phyloP scores from a whole-genome alignment of 176 grass and related monocot species.

The Phoenix dactylifera region DNA sequence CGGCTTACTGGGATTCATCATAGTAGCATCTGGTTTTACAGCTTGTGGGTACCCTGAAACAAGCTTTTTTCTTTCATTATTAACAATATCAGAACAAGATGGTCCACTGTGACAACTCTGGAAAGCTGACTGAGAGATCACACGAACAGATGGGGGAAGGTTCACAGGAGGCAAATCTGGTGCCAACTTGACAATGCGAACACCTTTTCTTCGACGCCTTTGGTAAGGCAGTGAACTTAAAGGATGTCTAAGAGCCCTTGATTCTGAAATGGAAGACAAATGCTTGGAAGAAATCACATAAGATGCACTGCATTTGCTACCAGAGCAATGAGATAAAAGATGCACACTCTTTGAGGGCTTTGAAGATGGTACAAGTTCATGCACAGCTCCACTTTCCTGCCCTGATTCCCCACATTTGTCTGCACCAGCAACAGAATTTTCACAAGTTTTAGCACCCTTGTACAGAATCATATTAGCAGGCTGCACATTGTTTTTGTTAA shows the following conservation, averaged over 20 bases:
- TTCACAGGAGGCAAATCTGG: conserved; percentile 91
- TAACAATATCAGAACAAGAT: conserved; percentile 26
- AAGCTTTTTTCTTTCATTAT: conserved; percentile 31
- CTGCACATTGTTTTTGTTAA: conserved; percentile 21
- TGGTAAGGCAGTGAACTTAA: conserved; percentile 29
- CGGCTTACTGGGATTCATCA: conserved; percentile 15
- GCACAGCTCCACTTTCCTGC: conserved; percentile 23
- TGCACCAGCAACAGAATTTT: conserved; percentile 29
- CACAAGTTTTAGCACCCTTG: conserved; percentile 16
- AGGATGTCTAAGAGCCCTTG: conserved; percentile 6
- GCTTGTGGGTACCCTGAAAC: conserved; percentile 22
- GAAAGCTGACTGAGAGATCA: conserved; percentile 59
- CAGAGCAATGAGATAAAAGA: conserved; percentile 9
- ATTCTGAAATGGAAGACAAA: conserved; percentile 13
- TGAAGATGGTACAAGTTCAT: conserved; percentile 25
- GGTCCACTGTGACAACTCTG: conserved; percentile 27
- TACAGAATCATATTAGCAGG: conserved; percentile 8
- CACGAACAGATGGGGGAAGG: conserved; percentile 62
- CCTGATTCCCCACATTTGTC: conserved; percentile 24
- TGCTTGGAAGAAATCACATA: conserved; percentile 24
- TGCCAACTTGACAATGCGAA: conserved; percentile 74
- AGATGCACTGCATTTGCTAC: conserved; percentile 23
- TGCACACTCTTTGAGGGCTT: conserved; percentile 11
- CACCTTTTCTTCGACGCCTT: conserved; percentile 44
- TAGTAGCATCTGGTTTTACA: conserved; percentile 26